Evolutionary conservation across 148 eudicot species (phyloP).

Genomic region (Linanthus parryae): DNA sequence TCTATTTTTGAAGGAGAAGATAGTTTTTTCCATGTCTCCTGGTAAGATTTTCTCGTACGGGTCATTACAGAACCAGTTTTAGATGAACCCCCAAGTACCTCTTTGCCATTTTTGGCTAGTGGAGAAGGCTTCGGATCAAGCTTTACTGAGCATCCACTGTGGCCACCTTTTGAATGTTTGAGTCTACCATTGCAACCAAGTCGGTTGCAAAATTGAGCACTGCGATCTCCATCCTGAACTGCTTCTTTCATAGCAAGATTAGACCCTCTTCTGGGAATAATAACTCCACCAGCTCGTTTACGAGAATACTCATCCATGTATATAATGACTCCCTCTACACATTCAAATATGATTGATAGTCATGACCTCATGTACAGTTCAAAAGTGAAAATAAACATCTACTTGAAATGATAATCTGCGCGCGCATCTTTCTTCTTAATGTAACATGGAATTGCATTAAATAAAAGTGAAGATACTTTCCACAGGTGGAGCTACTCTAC

Average conservation of each 20-base stretch:
- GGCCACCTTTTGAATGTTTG: conserved; percentile 33
- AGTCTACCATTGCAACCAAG: conserved; percentile 73
- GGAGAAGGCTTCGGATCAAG: conserved; percentile 36
- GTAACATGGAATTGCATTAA: no score
- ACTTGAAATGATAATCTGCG: no score
- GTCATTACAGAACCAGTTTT: conserved; percentile 16
- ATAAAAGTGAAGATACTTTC: no score
- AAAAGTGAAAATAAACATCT: no score
- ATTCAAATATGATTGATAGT: no score
- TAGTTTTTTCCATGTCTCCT: conserved; percentile 32
- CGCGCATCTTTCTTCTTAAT: no score
- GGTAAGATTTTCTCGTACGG: conserved; percentile 26
- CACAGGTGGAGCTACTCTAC: no score
- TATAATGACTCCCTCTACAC: no score
- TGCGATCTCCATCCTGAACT: conserved; percentile 31
- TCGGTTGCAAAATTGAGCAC: conserved; percentile 66
- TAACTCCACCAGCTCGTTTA: conserved; percentile 44
- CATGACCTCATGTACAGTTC: no score
- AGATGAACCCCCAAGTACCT: conserved; percentile 43
- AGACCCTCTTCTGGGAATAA: conserved; percentile 36
- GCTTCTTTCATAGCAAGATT: conserved; percentile 34
- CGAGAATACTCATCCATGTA: conserved; percentile 53
- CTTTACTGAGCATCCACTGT: conserved; percentile 38
- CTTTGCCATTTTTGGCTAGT: conserved; percentile 46
- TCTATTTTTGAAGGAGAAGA: conserved; percentile 24